A percentile compares a stretch with the other conserved stretches of the same genome.
Evolutionary conservation across 2,329 filamentous ascomycete species (phyloP).

Genomic region (Esteya vermicola): DNA sequence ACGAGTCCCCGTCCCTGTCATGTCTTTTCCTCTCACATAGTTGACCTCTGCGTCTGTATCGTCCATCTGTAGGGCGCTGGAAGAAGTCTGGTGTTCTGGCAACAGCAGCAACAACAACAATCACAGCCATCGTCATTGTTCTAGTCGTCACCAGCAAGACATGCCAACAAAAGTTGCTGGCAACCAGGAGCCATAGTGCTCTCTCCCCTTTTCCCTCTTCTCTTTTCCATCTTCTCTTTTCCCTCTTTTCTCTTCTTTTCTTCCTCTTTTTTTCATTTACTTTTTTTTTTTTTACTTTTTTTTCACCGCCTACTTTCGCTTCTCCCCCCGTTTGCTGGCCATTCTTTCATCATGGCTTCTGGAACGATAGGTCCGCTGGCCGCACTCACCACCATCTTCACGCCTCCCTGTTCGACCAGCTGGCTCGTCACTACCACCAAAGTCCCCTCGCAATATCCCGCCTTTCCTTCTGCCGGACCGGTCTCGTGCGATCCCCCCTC

Average conservation of each 20-base stretch:
- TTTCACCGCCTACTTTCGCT: background rate
- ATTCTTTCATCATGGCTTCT: background rate
- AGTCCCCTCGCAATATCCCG: slow-evolving; percentile 24
- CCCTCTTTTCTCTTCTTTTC: background rate
- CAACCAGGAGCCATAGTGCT: no score
- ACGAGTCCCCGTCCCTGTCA: no score
- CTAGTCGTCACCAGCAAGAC: no score
- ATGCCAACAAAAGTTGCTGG: no score
- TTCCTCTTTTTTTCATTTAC: background rate
- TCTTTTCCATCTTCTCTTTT: background rate
- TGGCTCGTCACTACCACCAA: slow-evolving; percentile 26
- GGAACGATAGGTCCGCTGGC: no score
- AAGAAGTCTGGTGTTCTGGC: no score
- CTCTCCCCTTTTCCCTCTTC: background rate
- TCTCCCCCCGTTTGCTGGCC: background rate
- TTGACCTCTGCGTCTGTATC: no score
- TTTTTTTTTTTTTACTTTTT: background rate
- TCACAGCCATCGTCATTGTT: no score
- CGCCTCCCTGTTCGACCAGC: slow-evolving; percentile 21
- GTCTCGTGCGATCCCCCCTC: slow-evolving; percentile 17
- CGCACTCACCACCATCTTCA: slow-evolving; percentile 25
- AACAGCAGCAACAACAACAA: no score
- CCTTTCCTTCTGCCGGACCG: slow-evolving; percentile 15
- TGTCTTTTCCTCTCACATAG: no score
- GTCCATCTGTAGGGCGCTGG: no score